phyloP scores from a whole-genome alignment of 805 yeast genomes.

The Saccharomycopsis malanga region DNA sequence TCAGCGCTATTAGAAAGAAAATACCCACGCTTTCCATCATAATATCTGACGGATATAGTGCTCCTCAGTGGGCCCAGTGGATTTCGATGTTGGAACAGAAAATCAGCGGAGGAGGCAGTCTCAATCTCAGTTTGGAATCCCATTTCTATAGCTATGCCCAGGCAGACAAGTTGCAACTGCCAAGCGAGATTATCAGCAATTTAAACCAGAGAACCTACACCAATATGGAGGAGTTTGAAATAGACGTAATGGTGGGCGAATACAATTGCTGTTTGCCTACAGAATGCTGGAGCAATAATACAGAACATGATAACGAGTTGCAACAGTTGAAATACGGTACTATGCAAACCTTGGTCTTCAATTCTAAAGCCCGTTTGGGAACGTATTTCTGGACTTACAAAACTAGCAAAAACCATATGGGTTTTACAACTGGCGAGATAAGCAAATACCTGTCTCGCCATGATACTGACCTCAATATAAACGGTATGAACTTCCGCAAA shows the following conservation, averaged over 20 bases:
- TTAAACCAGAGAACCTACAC: conserved; percentile 24
- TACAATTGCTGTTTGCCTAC: conserved; percentile 82
- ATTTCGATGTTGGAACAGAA: conserved; percentile 38
- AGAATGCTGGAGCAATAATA: conserved; percentile 57
- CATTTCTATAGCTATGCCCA: conserved; percentile 83
- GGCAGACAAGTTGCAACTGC: too few relatives aligned
- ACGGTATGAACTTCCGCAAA: conserved; percentile 90
- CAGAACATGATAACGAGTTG: conserved; percentile 39
- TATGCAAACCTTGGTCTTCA: conserved; percentile 40
- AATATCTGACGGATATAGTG: conserved; percentile 96
- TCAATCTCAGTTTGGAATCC: conserved; percentile 63
- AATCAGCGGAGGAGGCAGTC: conserved; percentile 38
- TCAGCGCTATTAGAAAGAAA: conserved; percentile 47
- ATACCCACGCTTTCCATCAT: conserved; percentile 59
- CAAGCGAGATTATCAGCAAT: neutral
- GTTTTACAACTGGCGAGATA: too few relatives aligned
- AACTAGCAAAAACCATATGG: conserved; percentile 63
- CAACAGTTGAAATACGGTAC: conserved; percentile 56
- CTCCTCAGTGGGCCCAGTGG: conserved; percentile 70
- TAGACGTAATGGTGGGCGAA: conserved; percentile 81
- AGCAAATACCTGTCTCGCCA: too few relatives aligned
- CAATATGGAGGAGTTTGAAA: conserved; percentile 39
- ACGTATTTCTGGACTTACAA: conserved; percentile 86
- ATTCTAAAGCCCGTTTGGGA: conserved; percentile 53
- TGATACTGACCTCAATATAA: conserved; percentile 31